Conservation (phyloP, 2,329 filamentous ascomycete species). For the Aspergillus niger region DNA sequence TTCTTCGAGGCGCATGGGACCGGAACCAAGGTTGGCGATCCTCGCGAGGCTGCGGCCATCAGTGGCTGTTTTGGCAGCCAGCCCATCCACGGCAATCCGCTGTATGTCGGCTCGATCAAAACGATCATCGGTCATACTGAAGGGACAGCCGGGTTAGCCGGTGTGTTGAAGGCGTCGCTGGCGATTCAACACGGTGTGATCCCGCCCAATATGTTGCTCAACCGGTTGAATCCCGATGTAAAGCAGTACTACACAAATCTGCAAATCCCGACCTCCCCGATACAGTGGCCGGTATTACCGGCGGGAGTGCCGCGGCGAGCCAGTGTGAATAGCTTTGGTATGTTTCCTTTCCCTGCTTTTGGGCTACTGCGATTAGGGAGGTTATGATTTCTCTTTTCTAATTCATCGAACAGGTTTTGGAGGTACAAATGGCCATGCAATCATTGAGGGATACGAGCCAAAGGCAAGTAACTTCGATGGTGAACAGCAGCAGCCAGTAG, state of each 20-base stretch:
- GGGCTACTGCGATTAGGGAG: too few species aligned
- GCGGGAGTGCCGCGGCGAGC: conserved; percentile 2
- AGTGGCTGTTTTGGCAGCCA: neutral
- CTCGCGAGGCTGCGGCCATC: conserved; percentile 10
- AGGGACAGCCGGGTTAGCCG: conserved; percentile 9
- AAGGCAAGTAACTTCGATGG: neutral
- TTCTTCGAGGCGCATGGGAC: conserved; percentile 53
- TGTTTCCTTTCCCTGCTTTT: too few species aligned
- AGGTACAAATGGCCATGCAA: conserved; percentile 18
- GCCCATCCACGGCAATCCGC: neutral
- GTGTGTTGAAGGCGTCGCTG: conserved; percentile 23
- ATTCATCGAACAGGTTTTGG: conserved; percentile 8
- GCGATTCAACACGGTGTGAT: conserved; percentile 27
- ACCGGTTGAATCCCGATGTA: conserved; percentile 21
- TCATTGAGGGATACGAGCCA: conserved; percentile 12
- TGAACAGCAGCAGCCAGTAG: neutral
- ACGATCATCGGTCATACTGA: conserved; percentile 16
- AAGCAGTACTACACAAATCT: conserved; percentile 21
- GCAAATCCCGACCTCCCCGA: conserved; percentile 14
- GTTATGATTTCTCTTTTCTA: too few species aligned
- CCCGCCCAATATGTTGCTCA: conserved; percentile 29
- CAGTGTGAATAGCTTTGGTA: conserved; percentile 1
- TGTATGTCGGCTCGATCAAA: conserved; percentile 16
- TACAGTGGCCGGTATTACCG: conserved; percentile 20
- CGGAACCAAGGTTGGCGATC: conserved; percentile 26